phyloP scores from a whole-genome alignment of 805 yeast species.

The Lipomyces spencermartinsiae region DNA sequence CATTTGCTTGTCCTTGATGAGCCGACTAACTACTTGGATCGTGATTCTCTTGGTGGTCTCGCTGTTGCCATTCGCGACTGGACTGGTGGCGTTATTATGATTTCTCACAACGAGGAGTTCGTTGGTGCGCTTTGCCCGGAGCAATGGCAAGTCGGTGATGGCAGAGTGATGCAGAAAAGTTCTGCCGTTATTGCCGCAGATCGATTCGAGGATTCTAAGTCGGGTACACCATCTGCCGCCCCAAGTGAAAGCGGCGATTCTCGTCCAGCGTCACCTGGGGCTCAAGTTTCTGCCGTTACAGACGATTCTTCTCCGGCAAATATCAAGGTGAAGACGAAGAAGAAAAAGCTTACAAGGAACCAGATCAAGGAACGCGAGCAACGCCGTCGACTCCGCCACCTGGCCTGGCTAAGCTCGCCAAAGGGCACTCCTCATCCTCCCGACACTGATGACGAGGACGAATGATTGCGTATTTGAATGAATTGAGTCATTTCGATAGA shows the following conservation, averaged over 20 bases:
- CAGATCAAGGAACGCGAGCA: conserved; percentile 90
- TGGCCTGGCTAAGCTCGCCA: conserved; percentile 94
- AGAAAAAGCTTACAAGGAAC: conserved; percentile 97
- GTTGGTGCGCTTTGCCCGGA: conserved; percentile 98
- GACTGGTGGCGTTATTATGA: conserved; percentile 98
- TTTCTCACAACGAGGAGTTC: conserved; percentile 95
- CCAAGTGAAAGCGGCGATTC: conserved; percentile 46
- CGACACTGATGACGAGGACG: conserved; percentile 92
- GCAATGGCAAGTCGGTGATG: conserved; percentile 97
- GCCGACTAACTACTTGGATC: conserved; percentile 97
- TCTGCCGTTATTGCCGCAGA: conserved; percentile 72
- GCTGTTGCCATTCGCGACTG: conserved; percentile 98
- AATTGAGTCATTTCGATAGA: background rate
- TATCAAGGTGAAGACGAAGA: conserved; percentile 88
- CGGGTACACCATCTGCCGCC: conserved; percentile 54
- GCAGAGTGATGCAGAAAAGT: conserved; percentile 85
- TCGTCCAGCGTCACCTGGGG: conserved; percentile 25
- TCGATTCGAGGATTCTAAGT: conserved; percentile 79
- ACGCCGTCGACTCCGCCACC: conserved; percentile 90
- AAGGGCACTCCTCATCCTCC: conserved; percentile 97
- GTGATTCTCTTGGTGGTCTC: conserved; percentile 96
- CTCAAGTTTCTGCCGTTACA: conserved; percentile 37
- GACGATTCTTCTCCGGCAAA: conserved; percentile 95
- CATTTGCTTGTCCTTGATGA: conserved; percentile 95
- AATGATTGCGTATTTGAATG: conserved; percentile 33